A percentile compares a stretch with the other conserved stretches of the same genome.
phyloP scores from a whole-genome alignment of 306 rosid species.

The Dryas alaskensis region DNA sequence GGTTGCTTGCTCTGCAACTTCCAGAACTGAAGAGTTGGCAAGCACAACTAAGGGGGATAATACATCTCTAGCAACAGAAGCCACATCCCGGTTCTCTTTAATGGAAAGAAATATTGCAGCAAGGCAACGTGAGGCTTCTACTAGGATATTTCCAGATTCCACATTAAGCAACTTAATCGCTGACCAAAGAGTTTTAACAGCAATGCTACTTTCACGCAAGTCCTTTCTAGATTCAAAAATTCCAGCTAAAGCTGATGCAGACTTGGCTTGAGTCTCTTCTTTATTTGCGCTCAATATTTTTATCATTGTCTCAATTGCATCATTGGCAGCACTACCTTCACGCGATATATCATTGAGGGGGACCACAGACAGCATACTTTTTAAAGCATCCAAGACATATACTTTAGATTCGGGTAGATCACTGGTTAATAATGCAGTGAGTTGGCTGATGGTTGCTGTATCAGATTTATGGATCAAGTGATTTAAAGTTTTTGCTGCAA shows the following conservation, averaged over 20 bases:
- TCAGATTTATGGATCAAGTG: slow-evolving; percentile 96
- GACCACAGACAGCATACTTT: slow-evolving; percentile 86
- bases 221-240: slow-evolving; percentile 87
- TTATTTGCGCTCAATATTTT: slow-evolving; percentile 66
- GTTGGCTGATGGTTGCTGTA: slow-evolving; percentile 93
- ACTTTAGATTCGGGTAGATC: slow-evolving; percentile 92
- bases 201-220: slow-evolving; percentile 84
- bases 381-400: slow-evolving; percentile 84
- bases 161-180: slow-evolving; percentile 67
- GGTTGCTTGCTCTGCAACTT: slow-evolving; percentile 80
- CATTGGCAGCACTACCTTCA: slow-evolving; percentile 92
- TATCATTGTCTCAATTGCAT: slow-evolving; percentile 89
- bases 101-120: slow-evolving; percentile 90
- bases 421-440: slow-evolving; percentile 88
- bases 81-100: slow-evolving; percentile 83
- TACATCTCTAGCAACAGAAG: slow-evolving; percentile 68
- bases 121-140: slow-evolving; percentile 81
- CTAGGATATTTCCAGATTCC: slow-evolving; percentile 76
- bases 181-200: slow-evolving; percentile 71
- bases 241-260: slow-evolving; percentile 92
- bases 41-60: slow-evolving; percentile 59
- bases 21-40: slow-evolving; percentile 73
- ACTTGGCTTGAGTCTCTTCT: slow-evolving; percentile 94
- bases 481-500: slow-evolving; percentile 93
- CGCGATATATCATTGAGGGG: slow-evolving; percentile 83